phyloP scores from a whole-genome alignment of 1,139 yeast genomes.

The Suhomyces bribrorum region DNA sequence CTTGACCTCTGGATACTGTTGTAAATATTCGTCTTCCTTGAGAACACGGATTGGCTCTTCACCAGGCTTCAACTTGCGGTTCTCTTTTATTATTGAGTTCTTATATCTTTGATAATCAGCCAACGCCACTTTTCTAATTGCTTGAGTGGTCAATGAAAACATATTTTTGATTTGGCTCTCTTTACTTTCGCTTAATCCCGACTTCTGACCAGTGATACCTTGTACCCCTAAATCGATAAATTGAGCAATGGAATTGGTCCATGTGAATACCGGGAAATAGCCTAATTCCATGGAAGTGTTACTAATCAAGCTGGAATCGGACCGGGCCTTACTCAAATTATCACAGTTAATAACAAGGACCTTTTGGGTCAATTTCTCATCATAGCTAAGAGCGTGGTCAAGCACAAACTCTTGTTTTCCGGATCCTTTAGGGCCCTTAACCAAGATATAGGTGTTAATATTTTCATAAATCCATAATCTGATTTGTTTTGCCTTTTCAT shows the following conservation, averaged over 20 bases:
- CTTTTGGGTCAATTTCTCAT: constrained; percentile 45
- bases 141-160: constrained; percentile 70
- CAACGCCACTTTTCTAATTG: constrained; percentile 68
- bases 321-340: constrained; percentile 65
- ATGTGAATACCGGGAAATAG: constrained; percentile 89
- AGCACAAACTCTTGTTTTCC: constrained; percentile 84
- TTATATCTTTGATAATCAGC: constrained; percentile 37
- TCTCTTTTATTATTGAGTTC: constrained; percentile 20
- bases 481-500: constrained; percentile 65
- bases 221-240: constrained; percentile 85
- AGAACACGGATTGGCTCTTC: constrained; percentile 29
- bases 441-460: constrained; percentile 70
- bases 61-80: constrained; percentile 19
- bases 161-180: constrained; percentile 84
- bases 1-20: constrained; percentile 80
- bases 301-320: constrained; percentile 67
- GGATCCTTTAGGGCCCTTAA: constrained; percentile 91
- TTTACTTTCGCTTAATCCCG: constrained; percentile 84
- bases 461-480: constrained; percentile 75
- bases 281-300: constrained; percentile 78
- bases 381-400: constrained; percentile 61
- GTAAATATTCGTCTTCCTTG: constrained; percentile 80
- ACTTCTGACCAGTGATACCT: constrained; percentile 90
- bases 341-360: constrained; percentile 81
- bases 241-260: constrained; percentile 80